A percentile compares a stretch with the other conserved stretches of the same genome.
Evolutionary conservation across 306 rosid genomes (phyloP).

Genomic region (Vigna angularis): DNA sequence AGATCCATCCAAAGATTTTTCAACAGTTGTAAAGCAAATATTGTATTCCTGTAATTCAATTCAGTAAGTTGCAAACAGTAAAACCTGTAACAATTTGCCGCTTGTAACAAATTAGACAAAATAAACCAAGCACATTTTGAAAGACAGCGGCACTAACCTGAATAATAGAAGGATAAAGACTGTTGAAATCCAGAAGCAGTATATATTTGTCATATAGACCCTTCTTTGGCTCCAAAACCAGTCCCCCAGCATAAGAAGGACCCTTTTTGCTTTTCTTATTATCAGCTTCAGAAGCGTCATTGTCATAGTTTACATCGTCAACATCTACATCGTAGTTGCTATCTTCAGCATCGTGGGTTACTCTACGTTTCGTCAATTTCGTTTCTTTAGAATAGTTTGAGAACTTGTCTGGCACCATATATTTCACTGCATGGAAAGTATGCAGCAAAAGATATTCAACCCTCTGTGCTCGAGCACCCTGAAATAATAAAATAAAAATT

Average conservation of each 20-base stretch:
- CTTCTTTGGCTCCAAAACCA: conserved; percentile 96
- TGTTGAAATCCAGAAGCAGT: conserved; percentile 93
- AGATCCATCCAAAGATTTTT: conserved; percentile 71
- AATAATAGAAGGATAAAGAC: conserved; percentile 98
- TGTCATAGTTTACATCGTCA: conserved; percentile 59
- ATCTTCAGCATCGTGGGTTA: conserved; percentile 57
- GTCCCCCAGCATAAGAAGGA: conserved; percentile 91
- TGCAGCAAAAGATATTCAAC: conserved; percentile 96
- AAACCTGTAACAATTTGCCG: conserved; percentile 30
- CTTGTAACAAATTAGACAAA: conserved; percentile 6
- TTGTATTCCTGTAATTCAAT: conserved; percentile 80
- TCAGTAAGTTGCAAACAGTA: conserved; percentile 35
- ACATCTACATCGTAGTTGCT: conserved; percentile 60
- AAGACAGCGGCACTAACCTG: conserved; percentile 63
- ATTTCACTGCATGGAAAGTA: conserved; percentile 91
- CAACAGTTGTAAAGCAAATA: conserved; percentile 96
- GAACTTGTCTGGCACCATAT: conserved; percentile 87
- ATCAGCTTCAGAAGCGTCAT: conserved; percentile 58
- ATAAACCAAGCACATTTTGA: conserved; percentile 32
- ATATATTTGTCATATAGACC: conserved; percentile 96
- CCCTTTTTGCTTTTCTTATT: conserved; percentile 79
- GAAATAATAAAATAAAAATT: conserved; percentile 36
- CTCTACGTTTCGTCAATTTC: conserved; percentile 65
- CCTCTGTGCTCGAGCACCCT: conserved; percentile 99
- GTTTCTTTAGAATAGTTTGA: conserved; percentile 64